Conservation (phyloP, 2,329 filamentous ascomycete species). For the Orbilia blumenaviensis region DNA sequence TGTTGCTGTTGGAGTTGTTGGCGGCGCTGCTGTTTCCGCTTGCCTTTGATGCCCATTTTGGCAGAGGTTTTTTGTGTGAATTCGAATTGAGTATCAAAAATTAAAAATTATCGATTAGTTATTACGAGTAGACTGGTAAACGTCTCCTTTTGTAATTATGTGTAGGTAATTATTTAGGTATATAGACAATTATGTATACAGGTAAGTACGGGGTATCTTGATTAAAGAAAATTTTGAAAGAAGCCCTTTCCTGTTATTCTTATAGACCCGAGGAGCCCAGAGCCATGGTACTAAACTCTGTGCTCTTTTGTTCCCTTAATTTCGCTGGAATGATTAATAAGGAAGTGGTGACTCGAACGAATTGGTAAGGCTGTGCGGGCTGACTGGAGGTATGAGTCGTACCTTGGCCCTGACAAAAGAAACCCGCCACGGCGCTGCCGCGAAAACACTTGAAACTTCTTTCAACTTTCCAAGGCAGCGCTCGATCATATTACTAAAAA, state of each 20-base stretch:
- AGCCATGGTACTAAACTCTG: no score
- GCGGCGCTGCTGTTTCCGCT: constrained; percentile 38
- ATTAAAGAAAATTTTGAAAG: neutral
- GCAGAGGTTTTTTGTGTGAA: no score
- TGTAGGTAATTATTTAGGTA: neutral
- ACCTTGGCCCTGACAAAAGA: neutral
- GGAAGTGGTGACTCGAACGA: constrained; percentile 8
- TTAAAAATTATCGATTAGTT: constrained; percentile 7
- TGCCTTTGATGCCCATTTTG: constrained; percentile 52
- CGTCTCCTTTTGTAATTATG: neutral
- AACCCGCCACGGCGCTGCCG: neutral
- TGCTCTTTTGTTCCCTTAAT: neutral
- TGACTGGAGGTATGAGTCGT: constrained; percentile 23
- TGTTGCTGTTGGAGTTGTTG: constrained; percentile 42
- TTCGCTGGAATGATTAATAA: neutral
- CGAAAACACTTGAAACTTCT: no score
- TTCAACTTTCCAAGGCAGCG: no score
- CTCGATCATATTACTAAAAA: no score
- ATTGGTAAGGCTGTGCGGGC: constrained; percentile 21
- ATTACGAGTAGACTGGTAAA: neutral
- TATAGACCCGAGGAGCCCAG: no score
- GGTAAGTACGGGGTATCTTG: neutral
- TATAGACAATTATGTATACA: neutral
- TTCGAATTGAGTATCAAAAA: constrained; percentile 31
- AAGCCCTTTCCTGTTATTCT: neutral